Evolutionary conservation across 345 rosid genomes (phyloP), one percentile per base, ranked within the genome.

Genomic region (Citrus unshiu): DNA sequence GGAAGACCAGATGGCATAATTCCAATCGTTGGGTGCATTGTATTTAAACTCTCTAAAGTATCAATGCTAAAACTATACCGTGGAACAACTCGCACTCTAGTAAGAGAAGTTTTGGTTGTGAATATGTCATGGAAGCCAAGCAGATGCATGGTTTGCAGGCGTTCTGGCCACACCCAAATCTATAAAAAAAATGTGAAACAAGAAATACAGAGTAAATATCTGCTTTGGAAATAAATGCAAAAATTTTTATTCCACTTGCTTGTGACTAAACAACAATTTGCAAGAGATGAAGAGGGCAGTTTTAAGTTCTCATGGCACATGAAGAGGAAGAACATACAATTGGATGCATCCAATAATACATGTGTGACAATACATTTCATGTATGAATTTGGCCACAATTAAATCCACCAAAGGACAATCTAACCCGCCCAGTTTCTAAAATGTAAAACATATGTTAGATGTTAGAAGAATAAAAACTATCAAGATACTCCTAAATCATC

Each of bases 91-190:
- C 95, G 90, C 24, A 95, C 95, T 84, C 97, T 85, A 18, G 95
- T 86, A 58, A 82, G 78, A 62, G 91, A 74, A 71, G 97, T 93
- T 72, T 88, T 90, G 19, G 96, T 90, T 7, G 97, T 91, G 89
- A 95, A 93, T 49, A 68, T 80, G 78, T 86, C 91, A 46, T 89
- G 75, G 82, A 79, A 87, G 4, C 96, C 95, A 37, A 93, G 92
- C 59, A 91, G 88, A 84, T 94, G 95, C 93, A 94, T 89, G 37
- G 90, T 91, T 64, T 88, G 93, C 72, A 93, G 87, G 70, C 97
- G 92, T 80, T 94, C 96, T 18, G 93, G 98, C 97, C 97, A 93
- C 79, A 91, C 96, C 96, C 97, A 94, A 87, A 93, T 91, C 95
- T 93, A 66, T 39, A 4, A 34, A 34, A 34, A 70, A 13, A 46